Base-by-base conservation (phyloP, 768 basidiomycete species). In the Lentinula raphanica region DNA sequence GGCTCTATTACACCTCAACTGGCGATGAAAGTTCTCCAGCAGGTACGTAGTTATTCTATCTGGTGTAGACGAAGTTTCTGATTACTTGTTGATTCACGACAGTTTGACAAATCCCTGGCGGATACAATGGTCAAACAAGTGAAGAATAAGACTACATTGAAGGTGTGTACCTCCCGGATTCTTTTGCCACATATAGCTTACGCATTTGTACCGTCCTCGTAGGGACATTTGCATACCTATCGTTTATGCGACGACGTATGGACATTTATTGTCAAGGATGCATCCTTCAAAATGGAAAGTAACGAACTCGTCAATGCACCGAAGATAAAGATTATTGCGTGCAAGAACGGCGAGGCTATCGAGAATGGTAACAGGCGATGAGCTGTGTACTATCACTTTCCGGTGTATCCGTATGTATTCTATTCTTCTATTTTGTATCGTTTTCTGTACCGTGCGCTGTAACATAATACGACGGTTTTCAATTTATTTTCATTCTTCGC, bases 21-120 rank as follows among this genome's bases (percentile, higher is more conserved):
- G 64, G 97, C 96, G n/a, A 93, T 98, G 88, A 92, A 96, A 73
- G 93, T 97, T n/a, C 74, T 98, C 59, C 88, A 90, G 68, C 96
- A 98, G 91, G 96, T 97, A 64, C 62, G 32, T 32, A 29, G 49
- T 3, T 13, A n/a, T 23, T 23, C 19, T 32, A 46, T n/a, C 50
- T 42, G 11, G 11, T 56, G 15, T 17, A 35, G 28, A 21, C n/a
- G 15, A 35, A 28, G 31, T 54, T n/a, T n/a, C n/a, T n/a, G n/a
- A 39, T 38, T 19, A 23, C 38, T 51, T 23, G 35, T 39, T 27
- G 56, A 35, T 13, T 31, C 23, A 39, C 35, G 57, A 28, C 70
- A 98, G 96, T 98, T 97, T 72, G 96, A 98, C 80, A 96, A 95
- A 74, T 92, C 90, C 56, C 79, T 97, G 51, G 92, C 94, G 49